These are phyloP conservation scores for Tuber brumale DNA, from an alignment of 495 filamentous ascomycete species.

Conservation along the genomic window DNA sequence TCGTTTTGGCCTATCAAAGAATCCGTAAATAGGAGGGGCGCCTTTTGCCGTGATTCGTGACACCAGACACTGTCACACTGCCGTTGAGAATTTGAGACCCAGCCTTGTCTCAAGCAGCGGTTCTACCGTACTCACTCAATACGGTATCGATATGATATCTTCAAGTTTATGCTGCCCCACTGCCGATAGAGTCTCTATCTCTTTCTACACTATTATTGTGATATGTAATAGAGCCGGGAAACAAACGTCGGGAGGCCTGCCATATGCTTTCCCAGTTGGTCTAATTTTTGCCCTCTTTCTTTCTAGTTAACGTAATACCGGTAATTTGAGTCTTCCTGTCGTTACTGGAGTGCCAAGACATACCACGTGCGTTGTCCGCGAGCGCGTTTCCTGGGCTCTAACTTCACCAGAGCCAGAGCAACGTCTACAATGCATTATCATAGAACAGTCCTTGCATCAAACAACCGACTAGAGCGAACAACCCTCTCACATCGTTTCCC, in stretches of 20 bases:
- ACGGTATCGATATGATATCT: background rate
- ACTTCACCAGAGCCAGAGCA: conserved; percentile 12
- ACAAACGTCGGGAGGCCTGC: background rate
- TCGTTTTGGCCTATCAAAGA: background rate
- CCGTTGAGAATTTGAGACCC: background rate
- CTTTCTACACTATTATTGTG: background rate
- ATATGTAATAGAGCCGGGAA: conserved; percentile 26
- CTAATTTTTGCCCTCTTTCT: conserved; percentile 2
- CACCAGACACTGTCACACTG: conserved; percentile 28
- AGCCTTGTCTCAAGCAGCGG: conserved; percentile 22
- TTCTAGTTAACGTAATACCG: conserved; percentile 1
- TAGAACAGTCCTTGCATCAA: background rate
- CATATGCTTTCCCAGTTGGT: background rate
- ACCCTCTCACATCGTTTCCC: background rate
- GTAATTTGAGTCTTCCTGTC: conserved; percentile 15
- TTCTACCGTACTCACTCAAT: conserved; percentile 5
- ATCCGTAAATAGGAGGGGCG: conserved; percentile 11
- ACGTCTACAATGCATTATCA: conserved; percentile 1
- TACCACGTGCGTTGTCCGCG: conserved; percentile 17
- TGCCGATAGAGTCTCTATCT: background rate
- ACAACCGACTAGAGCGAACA: background rate
- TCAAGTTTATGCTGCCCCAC: background rate
- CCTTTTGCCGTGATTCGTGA: conserved; percentile 36
- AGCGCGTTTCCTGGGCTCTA: conserved; percentile 29
- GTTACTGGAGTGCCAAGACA: conserved; percentile 23